Percentiles rank a stretch among this genome's conserved stretches.
These are phyloP conservation scores for Podospora anserina DNA, from an alignment of 495 filamentous ascomycete genomes.

Conservation along the genomic window DNA sequence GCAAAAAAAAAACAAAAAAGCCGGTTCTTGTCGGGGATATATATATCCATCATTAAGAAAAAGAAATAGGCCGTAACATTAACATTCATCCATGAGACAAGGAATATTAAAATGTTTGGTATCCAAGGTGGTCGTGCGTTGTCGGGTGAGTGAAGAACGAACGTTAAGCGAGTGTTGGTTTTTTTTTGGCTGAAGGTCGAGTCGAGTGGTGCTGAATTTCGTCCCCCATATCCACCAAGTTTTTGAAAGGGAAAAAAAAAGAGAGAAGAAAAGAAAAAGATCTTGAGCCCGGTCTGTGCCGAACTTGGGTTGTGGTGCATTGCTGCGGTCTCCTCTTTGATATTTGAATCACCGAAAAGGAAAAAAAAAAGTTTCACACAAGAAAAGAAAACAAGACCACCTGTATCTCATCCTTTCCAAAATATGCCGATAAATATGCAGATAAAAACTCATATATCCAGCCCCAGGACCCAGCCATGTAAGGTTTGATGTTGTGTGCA, in stretches of 20 bases:
- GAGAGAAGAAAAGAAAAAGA: slow-evolving; percentile 20
- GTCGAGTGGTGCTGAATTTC: slow-evolving; percentile 8
- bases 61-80: slow-evolving; percentile 29
- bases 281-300: slow-evolving; percentile 42
- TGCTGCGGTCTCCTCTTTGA: slow-evolving; percentile 49
- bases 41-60: slow-evolving; percentile 38
- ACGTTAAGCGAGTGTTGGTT: neutral
- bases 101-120: slow-evolving; percentile 35
- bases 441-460: slow-evolving; percentile 34
- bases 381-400: slow-evolving; percentile 35
- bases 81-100: slow-evolving; percentile 46
- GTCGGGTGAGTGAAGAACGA: neutral
- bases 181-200: neutral
- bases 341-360: slow-evolving; percentile 15
- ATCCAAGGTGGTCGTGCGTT: slow-evolving; percentile 6
- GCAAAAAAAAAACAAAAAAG: slow-evolving; percentile 12
- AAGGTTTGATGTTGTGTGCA: slow-evolving; percentile 26
- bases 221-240: slow-evolving; percentile 17
- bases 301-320: slow-evolving; percentile 46
- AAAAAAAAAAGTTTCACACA: slow-evolving; percentile 12
- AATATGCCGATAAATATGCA: slow-evolving; percentile 46
- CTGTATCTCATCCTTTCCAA: slow-evolving; percentile 38
- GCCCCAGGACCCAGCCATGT: slow-evolving; percentile 47
- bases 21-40: slow-evolving; percentile 27
- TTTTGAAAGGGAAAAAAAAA: slow-evolving; percentile 17